A percentile compares a stretch with the other conserved stretches of the same genome.
Evolutionary conservation across 2,329 filamentous ascomycete genomes (phyloP).

Genomic region (Aspergillus calidoustus): DNA sequence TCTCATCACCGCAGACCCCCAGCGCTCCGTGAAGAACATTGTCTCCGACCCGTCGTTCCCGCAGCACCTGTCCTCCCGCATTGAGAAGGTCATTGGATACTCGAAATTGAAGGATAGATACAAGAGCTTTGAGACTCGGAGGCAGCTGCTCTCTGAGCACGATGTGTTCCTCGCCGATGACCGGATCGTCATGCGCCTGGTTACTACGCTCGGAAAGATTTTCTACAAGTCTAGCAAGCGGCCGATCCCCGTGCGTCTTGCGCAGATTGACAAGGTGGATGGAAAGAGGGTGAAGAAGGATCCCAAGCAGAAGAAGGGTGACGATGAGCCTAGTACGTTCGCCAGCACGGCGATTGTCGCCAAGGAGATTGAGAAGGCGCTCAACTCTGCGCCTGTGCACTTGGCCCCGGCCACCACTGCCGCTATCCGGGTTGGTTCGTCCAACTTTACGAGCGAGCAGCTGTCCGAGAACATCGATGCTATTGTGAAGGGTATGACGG

Average conservation of each 20-base stretch:
- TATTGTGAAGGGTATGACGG: constrained; percentile 70
- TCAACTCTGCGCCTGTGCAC: constrained; percentile 78
- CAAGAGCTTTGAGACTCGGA: constrained; percentile 82
- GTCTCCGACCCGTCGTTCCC: constrained; percentile 76
- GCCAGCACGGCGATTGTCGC: constrained; percentile 70
- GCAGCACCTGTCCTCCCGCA: constrained; percentile 65
- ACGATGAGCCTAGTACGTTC: constrained; percentile 52
- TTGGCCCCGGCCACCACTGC: constrained; percentile 79
- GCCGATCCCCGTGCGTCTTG: constrained; percentile 80
- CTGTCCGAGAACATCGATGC: constrained; percentile 79
- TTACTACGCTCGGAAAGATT: constrained; percentile 81
- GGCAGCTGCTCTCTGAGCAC: constrained; percentile 82
- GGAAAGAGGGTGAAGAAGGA: constrained; percentile 64
- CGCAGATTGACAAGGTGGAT: constrained; percentile 65
- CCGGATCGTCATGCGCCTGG: constrained; percentile 73
- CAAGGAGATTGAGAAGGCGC: constrained; percentile 77
- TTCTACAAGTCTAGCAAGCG: constrained; percentile 91
- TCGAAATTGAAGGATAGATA: constrained; percentile 88
- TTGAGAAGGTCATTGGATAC: constrained; percentile 78
- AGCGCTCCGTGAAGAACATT: constrained; percentile 89
- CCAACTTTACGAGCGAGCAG: constrained; percentile 74
- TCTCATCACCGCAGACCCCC: constrained; percentile 80
- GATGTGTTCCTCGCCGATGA: constrained; percentile 95
- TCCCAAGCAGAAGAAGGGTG: constrained; percentile 51
- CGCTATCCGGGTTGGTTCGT: constrained; percentile 76